Conservation (phyloP, 2,329 filamentous ascomycete species). For the Pestalotiopsis sp. region DNA sequence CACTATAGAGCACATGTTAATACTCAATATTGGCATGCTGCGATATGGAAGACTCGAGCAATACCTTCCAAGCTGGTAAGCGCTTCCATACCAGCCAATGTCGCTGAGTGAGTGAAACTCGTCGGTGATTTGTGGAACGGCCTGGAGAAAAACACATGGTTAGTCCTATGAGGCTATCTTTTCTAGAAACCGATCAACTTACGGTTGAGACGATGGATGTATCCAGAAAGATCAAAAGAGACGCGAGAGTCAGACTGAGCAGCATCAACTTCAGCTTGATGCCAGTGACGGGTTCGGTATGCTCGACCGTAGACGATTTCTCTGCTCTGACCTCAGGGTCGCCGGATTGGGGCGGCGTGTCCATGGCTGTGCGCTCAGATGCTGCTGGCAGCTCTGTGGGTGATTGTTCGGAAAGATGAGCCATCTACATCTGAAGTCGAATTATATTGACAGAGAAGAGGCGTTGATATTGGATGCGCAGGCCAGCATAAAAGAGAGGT, state of each 20-base stretch:
- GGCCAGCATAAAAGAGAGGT: not conserved
- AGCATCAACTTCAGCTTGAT: constrained; percentile 1
- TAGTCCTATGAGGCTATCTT: not conserved
- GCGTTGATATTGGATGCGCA: not conserved
- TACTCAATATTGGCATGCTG: not conserved
- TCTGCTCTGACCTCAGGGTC: not conserved
- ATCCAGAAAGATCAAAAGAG: not conserved
- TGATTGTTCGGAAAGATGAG: not conserved
- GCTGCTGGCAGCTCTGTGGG: not conserved
- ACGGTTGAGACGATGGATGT: not conserved
- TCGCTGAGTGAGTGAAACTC: not conserved
- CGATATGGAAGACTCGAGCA: not conserved
- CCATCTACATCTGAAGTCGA: not conserved
- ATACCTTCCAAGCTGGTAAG: not conserved
- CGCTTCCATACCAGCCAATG: not conserved
- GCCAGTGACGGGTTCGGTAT: not conserved
- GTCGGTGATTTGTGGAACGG: not conserved
- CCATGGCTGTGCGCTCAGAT: not conserved
- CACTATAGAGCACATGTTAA: not conserved
- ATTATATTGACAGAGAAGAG: not conserved
- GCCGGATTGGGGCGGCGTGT: not conserved
- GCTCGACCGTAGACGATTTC: not conserved
- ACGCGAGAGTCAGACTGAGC: constrained; percentile 2
- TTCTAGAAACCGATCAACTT: not conserved
- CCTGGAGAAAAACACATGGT: not conserved